Evolutionary conservation across 73 alveolate genomes (phyloP).

Genomic region (Urostyla sp.): DNA sequence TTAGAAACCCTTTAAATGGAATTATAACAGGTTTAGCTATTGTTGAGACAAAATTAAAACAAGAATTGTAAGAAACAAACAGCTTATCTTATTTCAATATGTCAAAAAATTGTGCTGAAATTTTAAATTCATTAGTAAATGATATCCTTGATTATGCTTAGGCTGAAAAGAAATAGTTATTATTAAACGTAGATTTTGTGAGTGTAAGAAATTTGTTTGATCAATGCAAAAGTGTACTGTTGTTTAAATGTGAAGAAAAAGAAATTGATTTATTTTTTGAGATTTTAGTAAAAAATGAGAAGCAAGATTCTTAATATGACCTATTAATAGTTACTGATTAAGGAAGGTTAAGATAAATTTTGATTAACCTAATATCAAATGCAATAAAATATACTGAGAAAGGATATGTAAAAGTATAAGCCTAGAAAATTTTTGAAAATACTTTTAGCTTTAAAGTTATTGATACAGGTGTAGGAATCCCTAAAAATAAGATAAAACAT

Average conservation of each 20-base stretch:
- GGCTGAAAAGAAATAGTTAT: constrained; percentile 21
- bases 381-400: constrained; percentile 61
- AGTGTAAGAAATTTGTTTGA: not conserved
- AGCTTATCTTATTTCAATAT: constrained; percentile 39
- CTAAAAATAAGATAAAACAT: not conserved
- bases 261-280: constrained; percentile 42
- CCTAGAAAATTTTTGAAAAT: not conserved
- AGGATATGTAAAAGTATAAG: constrained; percentile 49
- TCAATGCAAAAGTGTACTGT: not conserved
- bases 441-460: not conserved
- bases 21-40: constrained; percentile 16
- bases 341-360: constrained; percentile 26
- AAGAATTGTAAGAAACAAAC: not conserved
- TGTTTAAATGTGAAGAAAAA: not conserved
- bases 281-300: not conserved
- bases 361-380: constrained; percentile 56
- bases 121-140: constrained; percentile 25
- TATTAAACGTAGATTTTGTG: constrained; percentile 5
- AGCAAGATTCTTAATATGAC: not conserved
- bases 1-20: constrained; percentile 56
- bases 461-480: constrained; percentile 47
- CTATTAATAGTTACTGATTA: not conserved
- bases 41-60: not conserved
- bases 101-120: constrained; percentile 26
- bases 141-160: constrained; percentile 53